Base-by-base conservation (phyloP, 768 basidiomycete genomes). In the Postia placenta region DNA sequence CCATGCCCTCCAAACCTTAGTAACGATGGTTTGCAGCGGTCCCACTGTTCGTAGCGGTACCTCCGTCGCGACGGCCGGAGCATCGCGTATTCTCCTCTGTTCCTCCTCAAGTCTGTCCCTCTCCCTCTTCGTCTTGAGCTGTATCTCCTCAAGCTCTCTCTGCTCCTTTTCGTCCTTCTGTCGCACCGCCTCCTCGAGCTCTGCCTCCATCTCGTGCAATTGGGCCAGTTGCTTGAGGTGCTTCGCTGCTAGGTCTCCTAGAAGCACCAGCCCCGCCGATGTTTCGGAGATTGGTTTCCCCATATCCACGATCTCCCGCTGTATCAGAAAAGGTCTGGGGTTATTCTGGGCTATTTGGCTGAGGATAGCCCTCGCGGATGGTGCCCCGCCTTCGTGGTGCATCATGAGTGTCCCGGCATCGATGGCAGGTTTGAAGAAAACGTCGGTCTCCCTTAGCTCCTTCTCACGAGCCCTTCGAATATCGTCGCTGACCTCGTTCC, bases 271-370 rank as follows among this genome's bases (percentile, higher is more conserved):
- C 19, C 51, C 43, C 1, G 59, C 59, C 11, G 39, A 41, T n/a
- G 56, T 60, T 28, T 49, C 45, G 27, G 38, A 40, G 15, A 60
- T 11, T 3, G 14, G 19, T 42, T 51, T 57, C 9, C 43, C n/a
- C 30, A 54, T 41, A 26, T 58, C 47, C 19, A 57, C 52, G 35
- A 60, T 25, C 44, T 60, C 56, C 20, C 22, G 15, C 45, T 60
- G 59, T 19, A 60, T 53, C 26, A 45, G 48, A 25, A 58, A 42
- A 11, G 54, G 39, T 20, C 35, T 42, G 12, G 59, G 59, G n/a
- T 44, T 36, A 9, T 2, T 9, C 26, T 11, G 25, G 15, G 38
- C 12, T 9, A 40, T 6, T 17, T 17, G 19, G 12, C 7, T 35
- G 11, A 59, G 15, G 50, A 59, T 56, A 5, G 25, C 33, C 3